Evolutionary conservation across 1,284 basidiomycete species (phyloP), one percentile per base, ranked within the genome.

Genomic region (Coniophora puteana): DNA sequence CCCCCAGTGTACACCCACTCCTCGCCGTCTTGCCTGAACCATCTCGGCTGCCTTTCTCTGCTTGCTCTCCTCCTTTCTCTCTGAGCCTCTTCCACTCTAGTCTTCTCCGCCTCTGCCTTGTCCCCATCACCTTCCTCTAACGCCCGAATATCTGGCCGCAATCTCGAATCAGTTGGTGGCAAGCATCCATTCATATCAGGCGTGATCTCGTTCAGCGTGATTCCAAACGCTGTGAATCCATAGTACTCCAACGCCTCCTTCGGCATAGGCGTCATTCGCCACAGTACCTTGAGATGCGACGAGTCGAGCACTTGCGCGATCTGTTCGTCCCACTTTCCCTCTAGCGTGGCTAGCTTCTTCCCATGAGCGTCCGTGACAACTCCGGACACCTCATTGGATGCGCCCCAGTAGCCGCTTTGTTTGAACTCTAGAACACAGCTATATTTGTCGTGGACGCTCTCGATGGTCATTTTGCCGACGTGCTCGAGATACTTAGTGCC

Each of bases 401-500:
- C 67, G 11, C 80, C 85, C 79, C 85, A 90, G 61, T 89, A 90
- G 12, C 85, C 84, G 33, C 78, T 80, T 55, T 88, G 88, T 55
- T 92, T 91, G 70, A 93, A 93, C 34, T 89, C 83, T 16, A 93
- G 60, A 11, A 78, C 67, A 51, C 86, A 90, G 22, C 71, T 74
- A 20, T 66, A 65, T 10, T 74, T 68, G 13, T 72, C 75, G 16
- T 65, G 66, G 3, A 62, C 67, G 50, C 89, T 89, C 48, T 76
- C 74, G 34, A 94, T 80, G 16, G 70, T 74, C 76, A 90, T 77
- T 59, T 82, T 75, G 47, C 90, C 80, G 45, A 76, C 69, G 60
- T 91, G 82, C 61, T 93, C 91, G 26, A 94, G 73, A 60, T 93
- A 94, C 56, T 93, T 93, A 14, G 86, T 86, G 17, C 91, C 91